Conservation (phyloP, 2,329 filamentous ascomycete species). For the Penicillium sclerotigenum region DNA sequence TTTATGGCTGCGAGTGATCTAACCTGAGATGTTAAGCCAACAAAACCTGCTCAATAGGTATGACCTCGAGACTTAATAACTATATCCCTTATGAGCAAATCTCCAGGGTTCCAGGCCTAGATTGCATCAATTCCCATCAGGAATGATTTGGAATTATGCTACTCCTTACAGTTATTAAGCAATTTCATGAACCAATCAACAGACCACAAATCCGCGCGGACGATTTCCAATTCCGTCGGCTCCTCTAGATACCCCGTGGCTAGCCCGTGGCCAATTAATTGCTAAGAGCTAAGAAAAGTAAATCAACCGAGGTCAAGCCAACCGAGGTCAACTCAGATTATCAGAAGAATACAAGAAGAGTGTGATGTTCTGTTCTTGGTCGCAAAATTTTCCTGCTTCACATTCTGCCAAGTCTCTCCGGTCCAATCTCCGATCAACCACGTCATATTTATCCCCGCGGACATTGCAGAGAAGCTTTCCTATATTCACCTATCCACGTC, state of each 20-base stretch:
- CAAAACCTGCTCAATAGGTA: neutral
- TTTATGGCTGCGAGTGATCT: neutral
- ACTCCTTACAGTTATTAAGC: neutral
- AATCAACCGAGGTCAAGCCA: constrained; percentile 10
- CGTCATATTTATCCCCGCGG: constrained; percentile 15
- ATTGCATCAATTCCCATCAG: neutral
- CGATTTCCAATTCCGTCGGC: constrained; percentile 7
- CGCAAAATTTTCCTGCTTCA: neutral
- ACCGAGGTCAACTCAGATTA: constrained; percentile 9
- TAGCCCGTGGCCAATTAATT: constrained; percentile 19
- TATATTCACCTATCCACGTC: neutral
- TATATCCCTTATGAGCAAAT: neutral
- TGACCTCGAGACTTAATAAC: neutral
- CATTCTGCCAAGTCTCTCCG: constrained; percentile 6
- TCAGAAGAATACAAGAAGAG: constrained; percentile 13
- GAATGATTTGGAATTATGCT: neutral
- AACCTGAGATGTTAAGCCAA: neutral
- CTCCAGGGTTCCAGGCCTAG: neutral
- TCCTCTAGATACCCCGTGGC: constrained; percentile 11
- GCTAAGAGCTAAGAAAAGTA: constrained; percentile 18
- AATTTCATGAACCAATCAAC: constrained; percentile 12
- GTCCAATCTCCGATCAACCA: constrained; percentile 3
- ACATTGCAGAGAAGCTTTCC: neutral
- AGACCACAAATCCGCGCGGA: constrained; percentile 11
- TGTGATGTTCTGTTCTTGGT: constrained; percentile 2